These are phyloP conservation scores for Phytopythium mirpurense DNA, from an alignment of 352 stramenopile genomes.

Conservation along the genomic window DNA sequence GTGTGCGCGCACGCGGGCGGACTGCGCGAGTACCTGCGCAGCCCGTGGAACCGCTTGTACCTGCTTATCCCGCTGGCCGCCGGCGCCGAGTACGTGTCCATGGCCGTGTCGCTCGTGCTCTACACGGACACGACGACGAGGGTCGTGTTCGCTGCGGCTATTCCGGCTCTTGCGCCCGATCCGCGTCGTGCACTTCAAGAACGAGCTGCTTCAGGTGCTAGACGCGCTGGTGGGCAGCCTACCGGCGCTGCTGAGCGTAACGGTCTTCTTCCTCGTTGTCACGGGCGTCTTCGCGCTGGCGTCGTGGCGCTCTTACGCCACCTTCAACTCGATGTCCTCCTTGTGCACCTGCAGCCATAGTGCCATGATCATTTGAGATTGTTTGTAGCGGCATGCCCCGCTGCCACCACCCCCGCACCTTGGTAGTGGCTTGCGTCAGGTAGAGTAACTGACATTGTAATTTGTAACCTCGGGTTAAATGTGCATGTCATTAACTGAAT, in stretches of 20 bases:
- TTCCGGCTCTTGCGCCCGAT: conserved; percentile 79
- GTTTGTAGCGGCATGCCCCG: too few species aligned
- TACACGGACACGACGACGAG: conserved; percentile 66
- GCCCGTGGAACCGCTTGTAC: conserved; percentile 78
- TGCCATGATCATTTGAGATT: too few species aligned
- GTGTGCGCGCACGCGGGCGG: conserved; percentile 47
- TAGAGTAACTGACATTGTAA: too few species aligned
- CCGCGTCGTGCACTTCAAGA: conserved; percentile 69
- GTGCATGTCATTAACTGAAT: too few species aligned
- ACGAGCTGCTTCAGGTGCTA: conserved; percentile 63
- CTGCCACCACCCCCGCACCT: too few species aligned
- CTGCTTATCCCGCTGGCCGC: conserved; percentile 62
- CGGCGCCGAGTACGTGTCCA: conserved; percentile 60
- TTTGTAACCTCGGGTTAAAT: too few species aligned
- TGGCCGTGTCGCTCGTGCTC: conserved; percentile 45
- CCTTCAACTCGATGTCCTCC: too few species aligned
- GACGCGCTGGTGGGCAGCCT: conserved; percentile 66
- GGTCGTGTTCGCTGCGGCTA: conserved; percentile 71
- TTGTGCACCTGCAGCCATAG: too few species aligned
- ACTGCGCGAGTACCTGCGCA: conserved; percentile 64
- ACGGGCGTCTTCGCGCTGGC: conserved; percentile 81
- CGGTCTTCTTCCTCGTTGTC: conserved; percentile 52
- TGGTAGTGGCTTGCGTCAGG: too few species aligned
- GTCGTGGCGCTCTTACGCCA: too few species aligned
- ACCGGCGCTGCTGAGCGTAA: conserved; percentile 60